Percentiles rank a stretch among this genome's conserved stretches.
Conservation (phyloP, 2,329 filamentous ascomycete species). For the Parastagonospora avenae region DNA sequence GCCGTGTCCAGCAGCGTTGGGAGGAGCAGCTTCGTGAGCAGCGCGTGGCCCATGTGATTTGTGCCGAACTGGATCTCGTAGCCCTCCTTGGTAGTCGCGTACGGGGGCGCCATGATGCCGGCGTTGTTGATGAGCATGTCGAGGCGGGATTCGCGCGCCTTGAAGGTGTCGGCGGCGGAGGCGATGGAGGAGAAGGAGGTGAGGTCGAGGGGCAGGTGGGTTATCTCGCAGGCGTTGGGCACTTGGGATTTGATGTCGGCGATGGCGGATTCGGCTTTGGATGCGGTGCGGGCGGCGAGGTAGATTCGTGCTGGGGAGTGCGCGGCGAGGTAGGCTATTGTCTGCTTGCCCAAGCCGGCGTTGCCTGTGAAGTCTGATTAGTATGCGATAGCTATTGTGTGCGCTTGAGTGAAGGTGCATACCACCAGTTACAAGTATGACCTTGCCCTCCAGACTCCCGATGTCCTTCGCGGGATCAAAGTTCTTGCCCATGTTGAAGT, state of each 20-base stretch:
- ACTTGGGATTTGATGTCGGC: slow-evolving; percentile 43
- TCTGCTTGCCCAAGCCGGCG: slow-evolving; percentile 54
- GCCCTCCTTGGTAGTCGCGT: slow-evolving; percentile 52
- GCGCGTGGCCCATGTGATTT: slow-evolving; percentile 58
- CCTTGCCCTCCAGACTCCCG: slow-evolving; percentile 35
- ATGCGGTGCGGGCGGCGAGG: slow-evolving; percentile 52
- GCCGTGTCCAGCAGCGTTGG: slow-evolving; percentile 52
- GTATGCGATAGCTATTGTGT: neutral
- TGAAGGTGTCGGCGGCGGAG: slow-evolving; percentile 45
- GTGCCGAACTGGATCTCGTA: slow-evolving; percentile 59
- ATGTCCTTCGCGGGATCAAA: slow-evolving; percentile 36
- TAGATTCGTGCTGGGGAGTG: slow-evolving; percentile 54
- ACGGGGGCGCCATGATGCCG: slow-evolving; percentile 48
- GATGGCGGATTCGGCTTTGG: slow-evolving; percentile 51
- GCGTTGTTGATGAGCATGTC: slow-evolving; percentile 57
- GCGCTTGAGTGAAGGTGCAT: slow-evolving; percentile 5
- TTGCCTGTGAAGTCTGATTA: slow-evolving; percentile 43
- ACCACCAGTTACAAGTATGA: slow-evolving; percentile 46
- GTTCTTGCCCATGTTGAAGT: slow-evolving; percentile 19
- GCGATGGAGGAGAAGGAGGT: slow-evolving; percentile 49
- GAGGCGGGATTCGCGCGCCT: slow-evolving; percentile 44
- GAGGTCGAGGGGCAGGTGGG: slow-evolving; percentile 51
- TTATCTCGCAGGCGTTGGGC: slow-evolving; percentile 43
- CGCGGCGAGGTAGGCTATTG: slow-evolving; percentile 50
- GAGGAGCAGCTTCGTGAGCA: slow-evolving; percentile 54